These are phyloP conservation scores for Pezicula radicicola DNA, from an alignment of 2,329 filamentous ascomycete genomes.

Conservation along the genomic window DNA sequence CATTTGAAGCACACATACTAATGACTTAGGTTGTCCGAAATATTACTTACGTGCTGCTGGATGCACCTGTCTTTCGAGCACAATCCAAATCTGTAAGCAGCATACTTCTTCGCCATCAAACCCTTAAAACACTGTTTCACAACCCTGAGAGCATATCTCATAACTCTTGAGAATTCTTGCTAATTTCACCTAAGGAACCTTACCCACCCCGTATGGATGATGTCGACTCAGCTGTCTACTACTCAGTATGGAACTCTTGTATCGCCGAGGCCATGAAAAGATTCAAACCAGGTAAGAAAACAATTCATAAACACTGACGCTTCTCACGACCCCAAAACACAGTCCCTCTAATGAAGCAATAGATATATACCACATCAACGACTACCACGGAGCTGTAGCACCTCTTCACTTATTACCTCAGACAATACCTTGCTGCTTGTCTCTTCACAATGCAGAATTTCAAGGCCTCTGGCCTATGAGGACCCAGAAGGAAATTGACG, in stretches of 20 bases:
- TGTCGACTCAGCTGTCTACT: conserved; percentile 64
- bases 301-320: too few relatives aligned
- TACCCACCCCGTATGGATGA: conserved; percentile 70
- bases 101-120: too few relatives aligned
- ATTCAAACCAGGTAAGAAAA: conserved; percentile 43
- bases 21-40: conserved; percentile 41
- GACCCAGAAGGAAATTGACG: conserved; percentile 55
- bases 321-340: too few relatives aligned
- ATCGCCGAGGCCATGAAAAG: conserved; percentile 61
- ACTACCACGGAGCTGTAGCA: conserved; percentile 61
- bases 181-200: conserved; percentile 41
- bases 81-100: conserved; percentile 43
- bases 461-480: conserved; percentile 68
- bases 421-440: conserved; percentile 59
- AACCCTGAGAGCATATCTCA: too few relatives aligned
- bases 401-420: conserved; percentile 60
- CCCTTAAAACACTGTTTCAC: too few relatives aligned
- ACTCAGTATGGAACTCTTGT: conserved; percentile 69
- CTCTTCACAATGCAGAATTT: conserved; percentile 68
- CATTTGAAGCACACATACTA: background rate
- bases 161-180: too few relatives aligned
- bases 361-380: conserved; percentile 65
- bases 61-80: conserved; percentile 55
- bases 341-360: too few relatives aligned
- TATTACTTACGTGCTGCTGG: conserved; percentile 66